Evolutionary conservation across 177 flowering plant genomes (phyloP).

Genomic region (Vitis hybrid): DNA sequence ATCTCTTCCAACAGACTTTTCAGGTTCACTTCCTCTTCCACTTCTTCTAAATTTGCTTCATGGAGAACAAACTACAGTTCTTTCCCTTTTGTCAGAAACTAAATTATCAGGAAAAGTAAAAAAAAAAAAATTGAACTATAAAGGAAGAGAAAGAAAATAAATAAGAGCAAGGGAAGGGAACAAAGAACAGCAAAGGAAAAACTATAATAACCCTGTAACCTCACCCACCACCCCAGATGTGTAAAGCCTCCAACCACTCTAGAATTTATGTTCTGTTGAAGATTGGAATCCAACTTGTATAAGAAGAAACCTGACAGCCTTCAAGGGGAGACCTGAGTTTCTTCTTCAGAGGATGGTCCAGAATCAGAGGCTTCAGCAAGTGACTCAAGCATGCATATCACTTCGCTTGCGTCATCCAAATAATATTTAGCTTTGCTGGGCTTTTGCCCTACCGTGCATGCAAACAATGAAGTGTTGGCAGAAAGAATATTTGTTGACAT

Average conservation of each 20-base stretch:
- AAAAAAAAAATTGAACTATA: background rate
- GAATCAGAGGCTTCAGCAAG: slow-evolving; percentile 34
- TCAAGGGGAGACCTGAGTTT: slow-evolving; percentile 11
- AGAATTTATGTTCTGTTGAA: background rate
- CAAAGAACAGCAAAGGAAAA: background rate
- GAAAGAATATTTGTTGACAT: slow-evolving; percentile 26
- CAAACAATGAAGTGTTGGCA: slow-evolving; percentile 31
- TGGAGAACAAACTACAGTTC: background rate
- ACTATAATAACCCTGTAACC: background rate
- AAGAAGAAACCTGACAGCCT: background rate
- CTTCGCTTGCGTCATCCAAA: slow-evolving; percentile 38
- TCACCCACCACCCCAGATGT: slow-evolving; percentile 2
- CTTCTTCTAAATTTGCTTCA: background rate
- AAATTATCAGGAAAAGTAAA: background rate
- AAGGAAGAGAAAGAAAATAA: background rate
- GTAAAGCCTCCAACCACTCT: background rate
- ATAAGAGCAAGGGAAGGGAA: background rate
- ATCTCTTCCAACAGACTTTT: no score
- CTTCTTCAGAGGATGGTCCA: slow-evolving; percentile 15
- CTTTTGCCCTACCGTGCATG: slow-evolving; percentile 49
- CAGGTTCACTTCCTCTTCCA: no score
- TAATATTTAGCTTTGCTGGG: slow-evolving; percentile 49
- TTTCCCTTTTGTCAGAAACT: slow-evolving; percentile 4
- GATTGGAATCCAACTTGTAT: background rate
- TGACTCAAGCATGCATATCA: slow-evolving; percentile 31